Base-by-base conservation (phyloP, 768 basidiomycete genomes). In the Ephemerocybe angulata region DNA sequence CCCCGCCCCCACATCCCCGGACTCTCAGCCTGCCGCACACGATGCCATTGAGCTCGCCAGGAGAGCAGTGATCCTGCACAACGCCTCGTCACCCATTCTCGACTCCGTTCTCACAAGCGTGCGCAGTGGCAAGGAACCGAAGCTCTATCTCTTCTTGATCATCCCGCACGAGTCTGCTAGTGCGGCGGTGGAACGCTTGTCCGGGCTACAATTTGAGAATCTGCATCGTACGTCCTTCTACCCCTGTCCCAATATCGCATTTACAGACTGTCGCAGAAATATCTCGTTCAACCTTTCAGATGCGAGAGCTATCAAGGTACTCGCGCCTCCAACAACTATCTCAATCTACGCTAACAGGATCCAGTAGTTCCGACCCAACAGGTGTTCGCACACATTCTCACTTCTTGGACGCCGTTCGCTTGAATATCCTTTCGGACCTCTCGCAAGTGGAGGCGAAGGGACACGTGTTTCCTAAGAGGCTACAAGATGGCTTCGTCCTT, bases 361-460 rank as follows among this genome's bases (percentile, higher is more conserved):
- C 40, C 52, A 50, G 29, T n/a, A 53, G 38, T 31, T 43, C 74
- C 66, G 21, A 71, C 58, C 81, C 82, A 48, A 72, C 77, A 47
- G 69, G 72, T 57, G 66, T 80, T 68, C 61, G 60, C 53, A 60
- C 70, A 46, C 71, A 72, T 63, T 75, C 64, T 69, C 84, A 66
- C 58, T 88, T 90, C 61, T 71, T 87, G 58, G 76, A 80, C 31
- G 87, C 88, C 6, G 68, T 87, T n/a, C 84, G 87, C 33, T 75
- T 66, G 28, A 69, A 72, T 24, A 63, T 81, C 19, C 73, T 84
- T 37, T 77, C 84, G 52, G 80, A 84, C 63, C 71, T 90, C 40
- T 73, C 78, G 6, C 69, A 72, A 57, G 35, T 59, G 63, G 27
- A 59, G 59, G 30, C 56, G 50, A 12, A 70, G 35, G 41, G 74